Conservation (phyloP, 352 stramenopile species). For the Phytophthora meadii region DNA sequence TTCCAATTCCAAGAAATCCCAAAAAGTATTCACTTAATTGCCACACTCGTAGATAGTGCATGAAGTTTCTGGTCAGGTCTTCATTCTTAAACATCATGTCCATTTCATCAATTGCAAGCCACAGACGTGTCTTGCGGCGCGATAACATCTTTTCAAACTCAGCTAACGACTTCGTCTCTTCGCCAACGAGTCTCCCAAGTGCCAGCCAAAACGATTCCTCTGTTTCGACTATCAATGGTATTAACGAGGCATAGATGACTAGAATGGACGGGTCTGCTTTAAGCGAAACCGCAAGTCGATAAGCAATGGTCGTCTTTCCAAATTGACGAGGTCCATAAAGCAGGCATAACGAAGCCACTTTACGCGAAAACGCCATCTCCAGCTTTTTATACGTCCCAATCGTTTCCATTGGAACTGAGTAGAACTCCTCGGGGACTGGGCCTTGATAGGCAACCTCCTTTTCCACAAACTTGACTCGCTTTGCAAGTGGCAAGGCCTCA, state of each 20-base stretch:
- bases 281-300: too few relatives aligned
- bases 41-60: conserved; percentile 24
- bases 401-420: neutral
- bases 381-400: neutral
- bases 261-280: too few relatives aligned
- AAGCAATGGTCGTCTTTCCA: too few relatives aligned
- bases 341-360: conserved; percentile 4
- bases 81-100: neutral
- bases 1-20: conserved; percentile 39
- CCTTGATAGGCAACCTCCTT: neutral
- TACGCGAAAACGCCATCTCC: neutral
- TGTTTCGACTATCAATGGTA: neutral
- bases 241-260: too few relatives aligned
- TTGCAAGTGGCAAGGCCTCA: neutral
- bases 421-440: neutral
- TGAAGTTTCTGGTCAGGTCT: conserved; percentile 20
- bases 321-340: conserved; percentile 17
- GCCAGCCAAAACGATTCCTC: conserved; percentile 1
- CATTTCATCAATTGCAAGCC: neutral
- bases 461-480: neutral
- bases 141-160: neutral
- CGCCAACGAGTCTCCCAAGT: neutral
- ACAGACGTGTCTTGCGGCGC: neutral
- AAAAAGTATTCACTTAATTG: conserved; percentile 15
- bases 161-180: neutral